Evolutionary conservation across 2,329 filamentous ascomycete genomes (phyloP).

Genomic region (Penicillium sp.): DNA sequence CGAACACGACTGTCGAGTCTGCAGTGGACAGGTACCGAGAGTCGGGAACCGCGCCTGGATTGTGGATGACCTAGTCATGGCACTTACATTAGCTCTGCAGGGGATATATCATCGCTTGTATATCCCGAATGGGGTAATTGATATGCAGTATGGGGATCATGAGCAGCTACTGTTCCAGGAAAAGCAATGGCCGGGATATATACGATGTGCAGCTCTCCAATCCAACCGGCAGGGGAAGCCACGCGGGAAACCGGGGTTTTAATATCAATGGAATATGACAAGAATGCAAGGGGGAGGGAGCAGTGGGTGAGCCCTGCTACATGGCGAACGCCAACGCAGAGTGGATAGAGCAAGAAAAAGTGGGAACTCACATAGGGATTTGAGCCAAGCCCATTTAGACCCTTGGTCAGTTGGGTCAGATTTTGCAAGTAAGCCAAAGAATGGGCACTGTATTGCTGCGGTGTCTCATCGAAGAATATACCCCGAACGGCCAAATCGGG

Average conservation of each 20-base stretch:
- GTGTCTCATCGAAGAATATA: slow-evolving; percentile 53
- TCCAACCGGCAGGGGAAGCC: neutral
- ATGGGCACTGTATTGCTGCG: slow-evolving; percentile 35
- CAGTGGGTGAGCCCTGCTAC: neutral
- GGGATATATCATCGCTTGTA: slow-evolving; percentile 3
- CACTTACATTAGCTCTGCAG: slow-evolving; percentile 10
- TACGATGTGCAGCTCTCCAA: neutral
- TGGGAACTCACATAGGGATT: slow-evolving; percentile 38
- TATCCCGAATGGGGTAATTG: neutral
- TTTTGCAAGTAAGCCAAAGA: slow-evolving; percentile 35
- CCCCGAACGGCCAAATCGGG: slow-evolving; percentile 44
- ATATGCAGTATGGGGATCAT: neutral
- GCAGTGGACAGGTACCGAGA: slow-evolving; percentile 41
- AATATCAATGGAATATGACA: neutral
- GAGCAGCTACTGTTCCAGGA: neutral
- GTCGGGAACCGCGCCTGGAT: slow-evolving; percentile 47
- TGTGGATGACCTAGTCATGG: slow-evolving; percentile 42
- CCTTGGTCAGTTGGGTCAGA: slow-evolving; percentile 33
- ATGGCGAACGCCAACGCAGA: neutral
- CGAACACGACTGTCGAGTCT: slow-evolving; percentile 50
- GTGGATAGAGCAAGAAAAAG: neutral
- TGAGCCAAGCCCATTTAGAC: slow-evolving; percentile 32
- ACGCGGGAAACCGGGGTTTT: neutral
- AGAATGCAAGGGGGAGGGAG: neutral
- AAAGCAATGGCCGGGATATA: neutral